Conservation (phyloP, 805 yeast species). For the Candida suzukii region DNA sequence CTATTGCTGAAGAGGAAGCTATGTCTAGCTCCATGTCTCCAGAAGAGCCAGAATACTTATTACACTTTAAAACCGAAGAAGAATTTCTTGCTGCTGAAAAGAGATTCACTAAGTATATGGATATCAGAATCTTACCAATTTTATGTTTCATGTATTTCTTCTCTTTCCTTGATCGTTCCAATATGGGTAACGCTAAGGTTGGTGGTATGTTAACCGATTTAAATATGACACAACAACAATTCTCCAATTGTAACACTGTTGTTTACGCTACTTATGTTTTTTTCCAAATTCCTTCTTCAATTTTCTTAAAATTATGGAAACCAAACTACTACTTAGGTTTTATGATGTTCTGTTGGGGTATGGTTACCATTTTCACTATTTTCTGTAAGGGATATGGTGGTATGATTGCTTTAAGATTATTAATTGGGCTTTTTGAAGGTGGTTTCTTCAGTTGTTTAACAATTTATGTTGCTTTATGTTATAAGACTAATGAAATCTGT, state of each 20-base stretch:
- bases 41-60: background rate
- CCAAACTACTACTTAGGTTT: constrained; percentile 29
- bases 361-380: constrained; percentile 32
- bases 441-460: constrained; percentile 26
- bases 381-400: constrained; percentile 34
- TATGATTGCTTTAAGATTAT: constrained; percentile 30
- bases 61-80: background rate
- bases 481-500: constrained; percentile 10
- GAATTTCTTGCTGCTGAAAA: constrained; percentile 3
- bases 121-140: constrained; percentile 34
- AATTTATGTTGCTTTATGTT: constrained; percentile 10
- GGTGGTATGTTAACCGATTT: constrained; percentile 36
- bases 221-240: constrained; percentile 30
- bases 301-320: constrained; percentile 32
- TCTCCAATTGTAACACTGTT: constrained; percentile 32
- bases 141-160: constrained; percentile 34
- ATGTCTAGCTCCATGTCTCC: background rate
- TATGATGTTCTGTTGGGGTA: constrained; percentile 37
- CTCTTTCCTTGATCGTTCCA: constrained; percentile 37
- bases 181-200: constrained; percentile 36
- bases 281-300: constrained; percentile 34
- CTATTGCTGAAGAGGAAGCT: background rate
- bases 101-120: constrained; percentile 24
- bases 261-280: constrained; percentile 36
- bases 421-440: constrained; percentile 36